These are phyloP conservation scores for Globisporangium acanthophoron DNA, from an alignment of 352 stramenopile species.

Conservation along the genomic window DNA sequence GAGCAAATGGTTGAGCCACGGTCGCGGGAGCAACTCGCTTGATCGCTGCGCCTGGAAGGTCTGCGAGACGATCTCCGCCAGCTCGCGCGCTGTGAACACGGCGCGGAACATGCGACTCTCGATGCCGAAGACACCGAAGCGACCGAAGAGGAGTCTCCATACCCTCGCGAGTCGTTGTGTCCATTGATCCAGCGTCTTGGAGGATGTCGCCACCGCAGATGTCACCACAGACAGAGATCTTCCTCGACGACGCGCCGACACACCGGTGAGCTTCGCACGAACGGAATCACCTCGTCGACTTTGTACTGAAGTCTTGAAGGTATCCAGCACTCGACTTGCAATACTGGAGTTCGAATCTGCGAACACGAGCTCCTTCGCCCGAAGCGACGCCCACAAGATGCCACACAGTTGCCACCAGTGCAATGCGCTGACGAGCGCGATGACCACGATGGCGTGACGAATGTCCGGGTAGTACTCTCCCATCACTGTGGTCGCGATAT, in stretches of 20 bases:
- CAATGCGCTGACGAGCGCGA: neutral
- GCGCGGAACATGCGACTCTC: too few species aligned
- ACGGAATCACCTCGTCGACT: too few species aligned
- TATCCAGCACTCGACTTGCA: neutral
- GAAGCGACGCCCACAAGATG: neutral
- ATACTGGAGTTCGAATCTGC: neutral
- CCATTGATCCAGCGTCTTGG: neutral
- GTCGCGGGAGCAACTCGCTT: neutral
- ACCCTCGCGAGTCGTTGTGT: neutral
- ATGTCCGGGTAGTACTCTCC: neutral
- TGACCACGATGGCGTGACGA: neutral
- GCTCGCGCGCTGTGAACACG: too few species aligned
- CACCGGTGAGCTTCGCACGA: too few species aligned
- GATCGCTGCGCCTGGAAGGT: too few species aligned
- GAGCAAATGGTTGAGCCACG: conserved; percentile 3
- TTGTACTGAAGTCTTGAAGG: neutral
- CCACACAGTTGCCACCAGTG: conserved; percentile 3
- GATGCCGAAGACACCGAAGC: neutral
- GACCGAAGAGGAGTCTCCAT: neutral
- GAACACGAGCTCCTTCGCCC: conserved; percentile 1
- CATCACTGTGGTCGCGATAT: neutral
- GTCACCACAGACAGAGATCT: too few species aligned
- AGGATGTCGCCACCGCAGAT: neutral
- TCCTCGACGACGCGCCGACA: neutral
- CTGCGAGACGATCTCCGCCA: too few species aligned